phyloP scores from a whole-genome alignment of 805 yeast species.

The Spencermartinsiella europaea region DNA sequence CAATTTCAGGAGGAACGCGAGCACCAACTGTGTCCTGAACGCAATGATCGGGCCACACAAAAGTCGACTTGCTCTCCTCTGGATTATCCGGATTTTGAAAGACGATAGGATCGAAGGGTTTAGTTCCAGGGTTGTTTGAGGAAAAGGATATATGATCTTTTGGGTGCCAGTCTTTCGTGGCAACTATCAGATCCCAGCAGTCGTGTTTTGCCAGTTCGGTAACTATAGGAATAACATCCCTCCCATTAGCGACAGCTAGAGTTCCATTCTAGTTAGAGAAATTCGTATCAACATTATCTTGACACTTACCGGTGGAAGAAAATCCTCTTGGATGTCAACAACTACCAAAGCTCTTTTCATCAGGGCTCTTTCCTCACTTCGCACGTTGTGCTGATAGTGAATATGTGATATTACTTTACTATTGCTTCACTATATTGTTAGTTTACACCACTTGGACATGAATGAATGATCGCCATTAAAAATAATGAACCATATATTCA shows the following conservation, averaged over 20 bases:
- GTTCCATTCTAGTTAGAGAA: conserved; percentile 45
- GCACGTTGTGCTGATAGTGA: too few species aligned
- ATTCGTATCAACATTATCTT: not conserved
- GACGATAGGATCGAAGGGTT: conserved; percentile 47
- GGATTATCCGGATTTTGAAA: conserved; percentile 48
- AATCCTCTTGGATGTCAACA: conserved; percentile 83
- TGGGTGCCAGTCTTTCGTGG: conserved; percentile 91
- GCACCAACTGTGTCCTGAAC: conserved; percentile 68
- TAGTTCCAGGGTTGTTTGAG: conserved; percentile 44
- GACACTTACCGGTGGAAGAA: conserved; percentile 54
- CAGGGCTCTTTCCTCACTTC: too few species aligned
- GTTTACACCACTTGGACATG: too few species aligned
- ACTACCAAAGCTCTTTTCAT: conserved; percentile 52
- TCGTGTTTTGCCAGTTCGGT: conserved; percentile 39
- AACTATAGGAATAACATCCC: conserved; percentile 50
- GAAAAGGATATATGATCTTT: conserved; percentile 77
- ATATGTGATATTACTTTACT: too few species aligned
- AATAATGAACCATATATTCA: too few species aligned
- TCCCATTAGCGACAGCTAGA: conserved; percentile 65
- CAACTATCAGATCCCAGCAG: conserved; percentile 58
- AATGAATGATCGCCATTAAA: too few species aligned
- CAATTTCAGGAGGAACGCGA: conserved; percentile 49
- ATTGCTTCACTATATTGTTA: too few species aligned
- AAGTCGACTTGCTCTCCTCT: conserved; percentile 35
- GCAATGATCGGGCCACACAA: conserved; percentile 90